Conservation (phyloP, 2,329 filamentous ascomycete species). For the Cytospora chrysosperma region DNA sequence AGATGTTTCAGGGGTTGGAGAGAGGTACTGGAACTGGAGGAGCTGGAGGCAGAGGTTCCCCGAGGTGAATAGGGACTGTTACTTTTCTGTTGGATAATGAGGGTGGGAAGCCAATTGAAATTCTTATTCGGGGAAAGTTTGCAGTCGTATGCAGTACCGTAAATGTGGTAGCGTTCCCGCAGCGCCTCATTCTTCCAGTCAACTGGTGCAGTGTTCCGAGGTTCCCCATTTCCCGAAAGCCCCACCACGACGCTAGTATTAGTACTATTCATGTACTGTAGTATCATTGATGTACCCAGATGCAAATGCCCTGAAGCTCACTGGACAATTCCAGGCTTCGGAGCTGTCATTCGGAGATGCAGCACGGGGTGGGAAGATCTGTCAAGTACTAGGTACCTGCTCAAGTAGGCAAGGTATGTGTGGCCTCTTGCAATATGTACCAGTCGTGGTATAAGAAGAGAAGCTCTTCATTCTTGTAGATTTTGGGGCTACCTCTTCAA, state of each 20-base stretch:
- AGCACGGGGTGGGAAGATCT: too few species aligned
- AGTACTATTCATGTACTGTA: background rate
- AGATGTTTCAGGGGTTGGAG: slow-evolving; percentile 10
- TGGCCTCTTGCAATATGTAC: background rate
- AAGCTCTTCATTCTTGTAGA: background rate
- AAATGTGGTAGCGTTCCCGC: background rate
- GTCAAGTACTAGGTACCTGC: too few species aligned
- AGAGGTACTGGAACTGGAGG: background rate
- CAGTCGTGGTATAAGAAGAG: too few species aligned
- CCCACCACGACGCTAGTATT: slow-evolving; percentile 1
- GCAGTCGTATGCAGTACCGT: slow-evolving; percentile 11
- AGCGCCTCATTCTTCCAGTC: background rate
- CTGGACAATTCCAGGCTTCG: slow-evolving; percentile 4
- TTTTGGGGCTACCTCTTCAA: background rate
- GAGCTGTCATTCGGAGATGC: slow-evolving; percentile 3
- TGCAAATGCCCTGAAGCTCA: slow-evolving; percentile 12
- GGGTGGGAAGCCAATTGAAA: background rate
- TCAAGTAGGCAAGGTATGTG: too few species aligned
- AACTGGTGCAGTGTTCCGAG: slow-evolving; percentile 2
- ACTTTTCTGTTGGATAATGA: background rate
- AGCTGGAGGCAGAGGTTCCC: slow-evolving; percentile 7
- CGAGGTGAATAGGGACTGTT: background rate
- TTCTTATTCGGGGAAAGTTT: background rate
- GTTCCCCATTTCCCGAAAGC: slow-evolving; percentile 18
- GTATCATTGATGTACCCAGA: background rate